These are phyloP conservation scores for Vaccinium macrocarpon DNA, from an alignment of 148 eudicot genomes.

Conservation along the genomic window DNA sequence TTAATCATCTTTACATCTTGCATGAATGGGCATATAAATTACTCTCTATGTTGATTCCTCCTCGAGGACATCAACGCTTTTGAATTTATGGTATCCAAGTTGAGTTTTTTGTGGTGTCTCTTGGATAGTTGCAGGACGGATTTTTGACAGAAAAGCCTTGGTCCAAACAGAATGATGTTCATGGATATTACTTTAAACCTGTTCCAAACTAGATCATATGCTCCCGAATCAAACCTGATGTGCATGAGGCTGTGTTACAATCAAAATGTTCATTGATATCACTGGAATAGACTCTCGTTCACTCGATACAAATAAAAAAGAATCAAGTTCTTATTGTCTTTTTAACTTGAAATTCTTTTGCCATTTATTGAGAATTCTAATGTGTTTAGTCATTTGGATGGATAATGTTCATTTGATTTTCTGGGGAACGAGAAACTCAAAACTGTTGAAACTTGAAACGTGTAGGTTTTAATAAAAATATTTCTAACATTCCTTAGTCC, in stretches of 20 bases:
- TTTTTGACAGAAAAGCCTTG: conserved; percentile 7
- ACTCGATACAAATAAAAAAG: not conserved
- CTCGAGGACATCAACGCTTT: not conserved
- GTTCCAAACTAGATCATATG: not conserved
- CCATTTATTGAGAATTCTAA: not conserved
- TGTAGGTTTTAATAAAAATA: not conserved
- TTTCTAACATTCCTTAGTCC: not conserved
- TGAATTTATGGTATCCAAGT: not conserved
- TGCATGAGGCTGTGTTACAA: not conserved
- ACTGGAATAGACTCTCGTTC: not conserved
- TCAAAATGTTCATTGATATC: not conserved
- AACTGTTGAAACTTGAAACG: not conserved
- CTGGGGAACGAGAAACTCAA: not conserved
- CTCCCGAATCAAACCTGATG: conserved; percentile 1
- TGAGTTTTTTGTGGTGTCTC: not conserved
- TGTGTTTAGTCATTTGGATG: not conserved
- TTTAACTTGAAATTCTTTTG: not conserved
- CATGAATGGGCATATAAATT: not conserved
- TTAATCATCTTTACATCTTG: not conserved
- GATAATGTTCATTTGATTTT: not conserved
- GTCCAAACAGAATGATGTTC: not conserved
- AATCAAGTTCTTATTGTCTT: not conserved
- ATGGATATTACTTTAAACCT: not conserved
- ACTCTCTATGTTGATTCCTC: not conserved
- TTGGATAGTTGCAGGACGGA: not conserved